phyloP scores from a whole-genome alignment of 257 asterid genomes.

The Solanum virginianum region DNA sequence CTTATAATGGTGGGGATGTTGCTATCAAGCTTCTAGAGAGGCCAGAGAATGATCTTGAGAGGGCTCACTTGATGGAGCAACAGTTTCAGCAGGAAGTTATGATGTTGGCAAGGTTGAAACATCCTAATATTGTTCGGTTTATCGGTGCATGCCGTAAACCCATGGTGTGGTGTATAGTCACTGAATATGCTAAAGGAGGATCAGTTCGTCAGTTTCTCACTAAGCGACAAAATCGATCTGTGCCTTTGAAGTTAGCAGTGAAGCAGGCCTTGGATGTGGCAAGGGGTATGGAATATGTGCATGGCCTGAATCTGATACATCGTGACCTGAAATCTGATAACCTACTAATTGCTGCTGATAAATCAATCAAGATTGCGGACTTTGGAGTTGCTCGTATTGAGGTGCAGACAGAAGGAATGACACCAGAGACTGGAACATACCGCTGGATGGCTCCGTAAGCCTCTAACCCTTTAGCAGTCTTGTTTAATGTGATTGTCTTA shows the following conservation, averaged over 20 bases:
- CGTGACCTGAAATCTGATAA: conserved; percentile 94
- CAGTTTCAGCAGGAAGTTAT: conserved; percentile 97
- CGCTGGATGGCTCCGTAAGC: conserved; percentile 99
- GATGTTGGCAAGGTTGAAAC: conserved; percentile 87
- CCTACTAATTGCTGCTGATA: conserved; percentile 84
- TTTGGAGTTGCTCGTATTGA: conserved; percentile 98
- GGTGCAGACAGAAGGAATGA: conserved; percentile 98
- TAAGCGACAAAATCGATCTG: conserved; percentile 74
- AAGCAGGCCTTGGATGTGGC: conserved; percentile 99
- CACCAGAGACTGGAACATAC: conserved; percentile 98
- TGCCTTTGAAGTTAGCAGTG: conserved; percentile 88
- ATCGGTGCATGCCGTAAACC: conserved; percentile 94
- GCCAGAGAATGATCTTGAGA: conserved; percentile 76
- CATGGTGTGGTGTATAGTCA: conserved; percentile 97
- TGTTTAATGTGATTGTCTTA: not conserved
- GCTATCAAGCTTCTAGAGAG: conserved; percentile 93
- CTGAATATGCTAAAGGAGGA: conserved; percentile 97
- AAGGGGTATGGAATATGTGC: conserved; percentile 95
- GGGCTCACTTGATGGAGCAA: conserved; percentile 90
- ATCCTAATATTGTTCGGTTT: conserved; percentile 91
- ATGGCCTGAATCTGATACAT: conserved; percentile 78
- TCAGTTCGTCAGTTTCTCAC: conserved; percentile 86
- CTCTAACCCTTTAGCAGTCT: not conserved
- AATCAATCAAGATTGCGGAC: conserved; percentile 91
- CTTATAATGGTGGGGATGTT: conserved; percentile 84